Evolutionary conservation across 371 early-diverging fungal species (phyloP), one percentile per base, ranked within the genome.

Genomic region (Syncephalastrum contaminatum): DNA sequence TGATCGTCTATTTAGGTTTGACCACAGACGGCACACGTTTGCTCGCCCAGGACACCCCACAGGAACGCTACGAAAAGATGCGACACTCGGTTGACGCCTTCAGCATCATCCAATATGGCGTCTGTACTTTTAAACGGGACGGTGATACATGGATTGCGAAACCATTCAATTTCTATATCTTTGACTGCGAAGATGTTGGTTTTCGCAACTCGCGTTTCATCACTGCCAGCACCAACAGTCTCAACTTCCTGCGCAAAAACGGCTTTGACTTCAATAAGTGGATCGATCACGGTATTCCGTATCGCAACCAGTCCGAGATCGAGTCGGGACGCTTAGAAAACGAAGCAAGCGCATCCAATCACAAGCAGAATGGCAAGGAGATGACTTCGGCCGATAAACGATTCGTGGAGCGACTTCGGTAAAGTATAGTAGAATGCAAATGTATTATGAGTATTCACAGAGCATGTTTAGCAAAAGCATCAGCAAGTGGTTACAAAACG

Each of bases 101-200:
- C 55, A 71, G 72, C 5, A 78, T 88, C 40, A 69, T 85, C 44
- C 96, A 95, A 69, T 90, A 85, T 25, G 96, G 96, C 8, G 65
- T 95, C 24, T 84, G 89, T 55, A 73, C 88, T 4, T 94, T 93
- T 57, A 80, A 67, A 12, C 80, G 76, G 69, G 70, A 72, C 22
- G 64, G 57, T 30, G 70, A 73, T 19, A 51, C 59, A 51, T 93
- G 88, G 68, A 62, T 77, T 24, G 90, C 90, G 12, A 82, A 78
- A 48, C 88, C 95, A 0, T 92, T 90, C 83, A 94, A 92, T 64
- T 91, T 92, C 54, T 92, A 89, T 64, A 80, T 93, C 30, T 93
- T 92, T 51, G 92, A 92, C 5, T 75, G 64, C 14, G 78, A 74
- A 51, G 63, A 66, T 0, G 27, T 51, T 3, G 48, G 42, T 6